Conservation (phyloP, 495 filamentous ascomycete genomes). For the Immersiella caudata region DNA sequence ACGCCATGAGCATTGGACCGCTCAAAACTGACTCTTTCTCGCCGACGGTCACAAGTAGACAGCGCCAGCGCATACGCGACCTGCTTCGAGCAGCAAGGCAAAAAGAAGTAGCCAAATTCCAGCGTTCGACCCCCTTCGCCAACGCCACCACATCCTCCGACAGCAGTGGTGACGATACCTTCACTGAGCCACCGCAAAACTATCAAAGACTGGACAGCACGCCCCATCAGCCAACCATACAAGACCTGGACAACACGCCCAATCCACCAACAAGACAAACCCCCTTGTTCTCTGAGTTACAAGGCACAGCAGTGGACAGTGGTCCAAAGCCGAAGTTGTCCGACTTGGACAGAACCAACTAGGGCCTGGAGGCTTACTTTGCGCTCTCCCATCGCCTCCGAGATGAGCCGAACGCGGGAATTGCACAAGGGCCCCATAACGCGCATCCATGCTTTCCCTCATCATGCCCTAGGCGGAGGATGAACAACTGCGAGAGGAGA, state of each 20-base stretch:
- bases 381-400: too few relatives aligned
- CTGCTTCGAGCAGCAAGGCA: slow-evolving; percentile 39
- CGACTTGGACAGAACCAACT: too few relatives aligned
- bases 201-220: background rate
- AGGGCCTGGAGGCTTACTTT: too few relatives aligned
- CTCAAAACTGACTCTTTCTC: slow-evolving; percentile 10
- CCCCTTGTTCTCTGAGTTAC: too few relatives aligned
- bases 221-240: too few relatives aligned
- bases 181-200: background rate
- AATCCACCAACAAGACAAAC: background rate
- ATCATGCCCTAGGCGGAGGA: too few relatives aligned
- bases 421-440: too few relatives aligned
- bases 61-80: slow-evolving; percentile 44
- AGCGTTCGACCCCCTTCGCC: slow-evolving; percentile 7
- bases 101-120: slow-evolving; percentile 13
- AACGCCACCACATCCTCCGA: background rate
- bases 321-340: too few relatives aligned
- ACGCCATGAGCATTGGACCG: slow-evolving; percentile 11
- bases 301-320: too few relatives aligned
- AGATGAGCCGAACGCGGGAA: too few relatives aligned
- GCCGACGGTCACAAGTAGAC: slow-evolving; percentile 4
- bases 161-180: background rate
- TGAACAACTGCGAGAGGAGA: too few relatives aligned
- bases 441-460: too few relatives aligned
- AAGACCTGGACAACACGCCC: background rate